Conservation (phyloP, 1,284 basidiomycete species). For the Sporisorium iseilematis-ciliati region DNA sequence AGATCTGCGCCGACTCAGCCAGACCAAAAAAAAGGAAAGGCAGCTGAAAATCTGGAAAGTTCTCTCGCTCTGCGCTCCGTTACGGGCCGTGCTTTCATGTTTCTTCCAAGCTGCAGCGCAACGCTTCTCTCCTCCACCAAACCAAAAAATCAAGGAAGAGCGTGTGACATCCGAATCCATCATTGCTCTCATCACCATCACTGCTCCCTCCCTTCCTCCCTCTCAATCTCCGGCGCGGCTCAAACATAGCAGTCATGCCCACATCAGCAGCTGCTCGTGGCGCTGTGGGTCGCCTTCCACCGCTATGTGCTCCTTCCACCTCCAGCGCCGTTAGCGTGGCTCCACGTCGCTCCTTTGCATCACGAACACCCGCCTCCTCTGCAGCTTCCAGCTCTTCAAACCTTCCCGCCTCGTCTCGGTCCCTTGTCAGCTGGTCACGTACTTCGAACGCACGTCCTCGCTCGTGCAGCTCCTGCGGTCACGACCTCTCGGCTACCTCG, state of each 20-base stretch:
- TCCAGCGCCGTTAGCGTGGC: constrained; percentile 16
- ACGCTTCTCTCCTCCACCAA: constrained; percentile 17
- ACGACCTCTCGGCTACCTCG: constrained; percentile 11
- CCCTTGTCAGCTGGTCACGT: constrained; percentile 37
- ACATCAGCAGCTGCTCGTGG: constrained; percentile 38
- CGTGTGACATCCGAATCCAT: background rate
- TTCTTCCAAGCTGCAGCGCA: background rate
- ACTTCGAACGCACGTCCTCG: constrained; percentile 4
- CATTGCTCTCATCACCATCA: background rate
- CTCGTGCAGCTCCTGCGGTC: constrained; percentile 31
- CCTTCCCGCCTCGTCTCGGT: constrained; percentile 26
- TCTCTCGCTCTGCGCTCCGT: constrained; percentile 11
- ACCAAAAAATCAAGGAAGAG: background rate
- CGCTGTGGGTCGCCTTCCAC: constrained; percentile 26
- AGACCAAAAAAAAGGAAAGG: background rate
- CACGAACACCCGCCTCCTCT: constrained; percentile 8
- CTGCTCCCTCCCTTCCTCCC: constrained; percentile 4
- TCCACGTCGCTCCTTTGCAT: constrained; percentile 17
- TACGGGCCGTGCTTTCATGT: constrained; percentile 6
- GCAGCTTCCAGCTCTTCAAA: constrained; percentile 13
- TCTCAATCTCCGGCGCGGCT: constrained; percentile 4
- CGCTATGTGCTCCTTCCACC: constrained; percentile 26
- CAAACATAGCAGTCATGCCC: constrained; percentile 17
- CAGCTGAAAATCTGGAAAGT: constrained; percentile 32
- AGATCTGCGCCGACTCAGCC: constrained; percentile 21